Evolutionary conservation across 805 yeast species (phyloP).

Genomic region (Metschnikowia drakensbergensis): DNA sequence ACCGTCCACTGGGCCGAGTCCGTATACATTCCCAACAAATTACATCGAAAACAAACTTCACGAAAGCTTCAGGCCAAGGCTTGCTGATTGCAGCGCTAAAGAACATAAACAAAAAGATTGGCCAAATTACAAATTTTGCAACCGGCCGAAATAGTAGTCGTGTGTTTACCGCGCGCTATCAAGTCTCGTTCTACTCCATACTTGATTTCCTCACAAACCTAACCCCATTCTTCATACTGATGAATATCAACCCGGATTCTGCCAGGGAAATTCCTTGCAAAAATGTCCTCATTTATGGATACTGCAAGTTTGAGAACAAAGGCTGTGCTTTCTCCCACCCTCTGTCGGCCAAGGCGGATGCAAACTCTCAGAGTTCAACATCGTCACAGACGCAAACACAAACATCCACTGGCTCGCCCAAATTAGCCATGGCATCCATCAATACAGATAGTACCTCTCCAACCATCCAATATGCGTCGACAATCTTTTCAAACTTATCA

Average conservation of each 20-base stretch:
- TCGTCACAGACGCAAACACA: conserved; percentile 6
- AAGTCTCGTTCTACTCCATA: background rate
- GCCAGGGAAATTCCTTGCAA: conserved; percentile 79
- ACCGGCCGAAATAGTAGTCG: conserved; percentile 1
- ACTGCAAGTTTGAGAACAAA: conserved; percentile 80
- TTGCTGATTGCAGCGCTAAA: too few relatives aligned
- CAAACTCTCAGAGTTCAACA: conserved; percentile 8
- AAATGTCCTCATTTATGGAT: conserved; percentile 81
- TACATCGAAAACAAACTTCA: too few relatives aligned
- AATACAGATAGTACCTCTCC: conserved; percentile 31
- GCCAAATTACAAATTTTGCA: too few relatives aligned
- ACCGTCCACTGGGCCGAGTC: too few relatives aligned
- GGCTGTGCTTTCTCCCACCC: conserved; percentile 75
- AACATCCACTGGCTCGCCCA: background rate
- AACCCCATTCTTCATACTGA: conserved; percentile 3
- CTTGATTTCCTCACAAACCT: background rate
- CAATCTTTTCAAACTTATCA: conserved; percentile 1
- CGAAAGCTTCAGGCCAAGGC: too few relatives aligned
- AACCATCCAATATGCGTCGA: background rate
- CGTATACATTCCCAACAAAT: too few relatives aligned
- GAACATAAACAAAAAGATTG: background rate
- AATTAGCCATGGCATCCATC: conserved; percentile 3
- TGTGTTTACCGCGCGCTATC: conserved; percentile 5
- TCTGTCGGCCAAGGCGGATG: conserved; percentile 5
- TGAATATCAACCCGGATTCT: conserved; percentile 45